Evolutionary conservation across 2,329 filamentous ascomycete genomes (phyloP).

Genomic region (Tolypocladium nubicola): DNA sequence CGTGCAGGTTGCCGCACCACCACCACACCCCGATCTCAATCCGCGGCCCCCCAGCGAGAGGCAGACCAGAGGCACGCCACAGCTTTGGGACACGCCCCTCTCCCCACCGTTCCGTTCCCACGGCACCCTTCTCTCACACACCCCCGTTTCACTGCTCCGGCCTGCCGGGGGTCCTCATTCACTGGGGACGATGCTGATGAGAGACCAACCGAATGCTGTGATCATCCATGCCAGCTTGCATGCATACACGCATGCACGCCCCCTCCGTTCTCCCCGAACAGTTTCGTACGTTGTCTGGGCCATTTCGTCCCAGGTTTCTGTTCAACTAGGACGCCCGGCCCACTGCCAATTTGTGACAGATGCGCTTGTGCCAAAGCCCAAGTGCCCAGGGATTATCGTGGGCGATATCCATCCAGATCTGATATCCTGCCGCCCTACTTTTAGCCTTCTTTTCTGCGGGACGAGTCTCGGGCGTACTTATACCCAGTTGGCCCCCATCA

Average conservation of each 20-base stretch:
- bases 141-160: not conserved
- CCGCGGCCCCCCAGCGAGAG: constrained; percentile 8
- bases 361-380: constrained; percentile 2
- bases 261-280: constrained; percentile 3
- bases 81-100: not conserved
- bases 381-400: constrained; percentile 3
- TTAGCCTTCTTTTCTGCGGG: constrained; percentile 1
- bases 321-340: constrained; percentile 2
- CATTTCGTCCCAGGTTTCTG: constrained; percentile 7
- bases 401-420: constrained; percentile 10
- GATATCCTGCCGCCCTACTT: constrained; percentile 6
- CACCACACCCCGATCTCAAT: constrained; percentile 9
- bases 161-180: not conserved
- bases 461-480: constrained; percentile 7
- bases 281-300: constrained; percentile 3
- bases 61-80: not conserved
- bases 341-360: constrained; percentile 11
- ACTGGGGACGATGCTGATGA: not conserved
- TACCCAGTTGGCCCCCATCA: constrained; percentile 8
- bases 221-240: not conserved
- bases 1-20: constrained; percentile 14
- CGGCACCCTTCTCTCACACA: not conserved
- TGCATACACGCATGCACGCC: not conserved
- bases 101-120: not conserved
- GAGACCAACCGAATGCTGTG: not conserved